Percentiles rank a stretch among this genome's conserved stretches.
Evolutionary conservation across 2,329 filamentous ascomycete genomes (phyloP).

Genomic region (Dactylellina drechsleri): DNA sequence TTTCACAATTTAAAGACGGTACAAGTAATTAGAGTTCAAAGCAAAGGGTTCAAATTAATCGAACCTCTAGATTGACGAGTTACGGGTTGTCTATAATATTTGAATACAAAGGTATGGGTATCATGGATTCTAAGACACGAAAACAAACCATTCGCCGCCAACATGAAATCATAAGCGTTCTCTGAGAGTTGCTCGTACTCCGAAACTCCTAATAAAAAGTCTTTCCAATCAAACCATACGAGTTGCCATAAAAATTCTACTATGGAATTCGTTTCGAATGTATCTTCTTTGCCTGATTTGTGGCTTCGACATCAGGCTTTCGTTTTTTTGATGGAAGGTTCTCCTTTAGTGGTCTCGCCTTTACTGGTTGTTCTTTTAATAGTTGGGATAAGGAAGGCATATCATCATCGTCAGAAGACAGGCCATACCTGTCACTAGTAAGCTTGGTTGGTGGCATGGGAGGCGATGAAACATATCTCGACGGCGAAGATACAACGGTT

Average conservation of each 20-base stretch:
- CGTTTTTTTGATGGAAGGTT: constrained; percentile 36
- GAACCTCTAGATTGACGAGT: too few relatives aligned
- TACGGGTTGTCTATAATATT: too few relatives aligned
- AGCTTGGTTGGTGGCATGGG: constrained; percentile 7
- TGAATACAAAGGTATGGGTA: too few relatives aligned
- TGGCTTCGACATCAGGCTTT: constrained; percentile 25
- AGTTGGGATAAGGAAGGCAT: constrained; percentile 52
- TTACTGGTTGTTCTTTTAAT: constrained; percentile 21
- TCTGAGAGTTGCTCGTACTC: too few relatives aligned
- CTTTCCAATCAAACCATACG: too few relatives aligned
- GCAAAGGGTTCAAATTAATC: too few relatives aligned
- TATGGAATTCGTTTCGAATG: constrained; percentile 10
- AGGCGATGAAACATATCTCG: constrained; percentile 31
- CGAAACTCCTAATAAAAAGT: background rate
- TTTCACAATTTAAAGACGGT: too few relatives aligned
- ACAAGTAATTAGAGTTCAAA: too few relatives aligned
- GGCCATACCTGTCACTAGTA: constrained; percentile 3
- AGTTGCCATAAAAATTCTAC: background rate
- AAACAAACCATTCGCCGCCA: background rate
- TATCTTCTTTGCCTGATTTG: constrained; percentile 19
- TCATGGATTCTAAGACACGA: background rate
- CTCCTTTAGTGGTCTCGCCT: constrained; percentile 21
- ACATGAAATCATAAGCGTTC: background rate
- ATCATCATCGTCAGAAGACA: constrained; percentile 39
- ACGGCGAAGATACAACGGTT: constrained; percentile 36